A percentile compares a stretch with the other conserved stretches of the same genome.
Evolutionary conservation across 306 rosid genomes (phyloP).

Genomic region (Malus sylvestris): DNA sequence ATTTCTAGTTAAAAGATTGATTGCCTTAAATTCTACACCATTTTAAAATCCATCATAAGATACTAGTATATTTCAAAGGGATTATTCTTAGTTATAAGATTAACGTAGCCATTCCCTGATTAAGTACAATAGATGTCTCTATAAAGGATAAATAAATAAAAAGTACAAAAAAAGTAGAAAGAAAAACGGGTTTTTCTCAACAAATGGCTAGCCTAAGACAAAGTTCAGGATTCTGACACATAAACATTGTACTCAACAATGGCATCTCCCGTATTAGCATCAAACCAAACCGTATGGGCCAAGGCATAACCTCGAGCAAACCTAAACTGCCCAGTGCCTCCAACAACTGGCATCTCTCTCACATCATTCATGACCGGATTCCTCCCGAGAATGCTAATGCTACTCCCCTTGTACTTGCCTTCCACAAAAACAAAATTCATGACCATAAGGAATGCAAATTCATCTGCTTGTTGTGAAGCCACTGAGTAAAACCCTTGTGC

Average conservation of each 20-base stretch:
- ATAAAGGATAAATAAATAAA: background rate
- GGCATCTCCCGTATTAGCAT: conserved; percentile 25
- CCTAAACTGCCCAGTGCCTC: conserved; percentile 25
- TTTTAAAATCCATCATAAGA: background rate
- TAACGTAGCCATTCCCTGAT: background rate
- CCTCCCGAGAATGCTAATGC: conserved; percentile 28
- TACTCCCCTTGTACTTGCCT: conserved; percentile 22
- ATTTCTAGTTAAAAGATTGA: background rate
- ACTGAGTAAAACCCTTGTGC: conserved; percentile 30
- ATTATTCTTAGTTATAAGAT: background rate
- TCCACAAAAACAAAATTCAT: conserved; percentile 11
- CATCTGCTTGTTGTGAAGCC: conserved; percentile 11
- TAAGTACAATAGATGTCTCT: background rate
- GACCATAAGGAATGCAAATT: conserved; percentile 21
- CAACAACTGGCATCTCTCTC: conserved; percentile 29
- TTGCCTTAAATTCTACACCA: background rate
- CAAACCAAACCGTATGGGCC: conserved; percentile 27
- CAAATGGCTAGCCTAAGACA: background rate
- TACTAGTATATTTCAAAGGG: background rate
- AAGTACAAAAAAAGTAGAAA: background rate
- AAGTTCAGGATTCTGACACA: conserved; percentile 14
- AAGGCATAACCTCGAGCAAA: conserved; percentile 26
- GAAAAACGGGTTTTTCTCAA: background rate
- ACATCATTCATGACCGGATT: conserved; percentile 15
- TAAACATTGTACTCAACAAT: conserved; percentile 30